Base-by-base conservation (phyloP, 495 filamentous ascomycete genomes). In the Parachaetomium inaequale region DNA sequence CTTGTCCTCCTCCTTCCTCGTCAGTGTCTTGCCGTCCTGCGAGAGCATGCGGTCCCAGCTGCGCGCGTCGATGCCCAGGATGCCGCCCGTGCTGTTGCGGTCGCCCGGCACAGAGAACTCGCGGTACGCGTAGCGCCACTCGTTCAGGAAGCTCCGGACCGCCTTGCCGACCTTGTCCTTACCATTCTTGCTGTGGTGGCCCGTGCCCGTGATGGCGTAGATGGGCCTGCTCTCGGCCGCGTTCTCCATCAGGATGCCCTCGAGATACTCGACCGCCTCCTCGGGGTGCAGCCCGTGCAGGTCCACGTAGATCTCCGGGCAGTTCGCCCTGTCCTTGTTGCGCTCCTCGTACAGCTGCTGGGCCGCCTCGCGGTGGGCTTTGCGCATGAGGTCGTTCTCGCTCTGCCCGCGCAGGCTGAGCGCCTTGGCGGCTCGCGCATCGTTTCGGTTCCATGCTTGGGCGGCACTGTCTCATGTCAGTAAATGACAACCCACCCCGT, bases 371-470 rank as follows among this genome's bases (percentile, higher is more conserved):
- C 94, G 90, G 69, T 99, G 95, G 29, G 92, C 92, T 79, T 95
- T 95, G 64, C 92, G 85, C 95, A 99, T 99, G 2, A 92, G 84
- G 61, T 95, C 89, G 65, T 99, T 99, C 77, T 98, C 95, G 47
- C 87, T 92, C 72, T 98, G 95, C 28, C 95, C 95, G 15, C 96
- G 89, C 50, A 97, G 83, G 63, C 90, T 94, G 53, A 97, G 80
- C 42, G 94, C 94, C 76, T 98, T 98, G 31, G 95, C 95, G 17
- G 94, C 93, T 64, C 95, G 87, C 25, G 95, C 93, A 73, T 99
- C 95, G 69, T 95, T 97, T 53, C 95, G 89, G 72, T 98, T 96
- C 95, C 95, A 99, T n/a, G 95, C 95, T 80, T 96, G 93, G n/a
- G 94, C 93, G 55, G 95, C 95, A 70, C 92, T 96, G 57, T 31